phyloP scores from a whole-genome alignment of 2,329 filamentous ascomycete genomes.

The Colletotrichum sp. region DNA sequence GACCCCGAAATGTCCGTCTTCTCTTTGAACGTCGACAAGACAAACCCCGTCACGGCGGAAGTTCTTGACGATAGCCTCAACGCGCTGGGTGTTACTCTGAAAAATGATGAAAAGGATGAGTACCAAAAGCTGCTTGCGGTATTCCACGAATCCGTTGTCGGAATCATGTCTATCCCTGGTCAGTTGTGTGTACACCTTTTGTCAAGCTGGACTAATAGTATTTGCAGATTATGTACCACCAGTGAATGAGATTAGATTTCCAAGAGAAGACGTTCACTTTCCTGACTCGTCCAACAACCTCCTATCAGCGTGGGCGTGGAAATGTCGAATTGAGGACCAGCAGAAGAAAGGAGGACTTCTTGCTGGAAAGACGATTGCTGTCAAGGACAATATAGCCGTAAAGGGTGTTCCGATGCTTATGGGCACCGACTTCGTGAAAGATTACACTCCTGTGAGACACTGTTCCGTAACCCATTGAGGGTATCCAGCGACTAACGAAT shows the following conservation, averaged over 20 bases:
- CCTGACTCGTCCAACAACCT: neutral
- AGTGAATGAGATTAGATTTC: neutral
- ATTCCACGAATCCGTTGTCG: conserved; percentile 1
- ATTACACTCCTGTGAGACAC: neutral
- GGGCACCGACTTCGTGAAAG: conserved; percentile 1
- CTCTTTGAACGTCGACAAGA: neutral
- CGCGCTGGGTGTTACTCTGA: neutral
- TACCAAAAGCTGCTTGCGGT: conserved; percentile 5
- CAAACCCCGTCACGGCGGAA: neutral
- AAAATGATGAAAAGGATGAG: neutral
- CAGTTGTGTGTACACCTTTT: rapidly evolving
- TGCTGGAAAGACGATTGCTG: conserved; percentile 21
- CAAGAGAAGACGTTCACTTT: neutral
- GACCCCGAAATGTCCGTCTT: neutral
- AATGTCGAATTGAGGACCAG: neutral
- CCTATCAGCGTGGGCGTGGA: neutral
- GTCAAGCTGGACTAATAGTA: neutral
- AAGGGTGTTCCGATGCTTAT: conserved; percentile 7
- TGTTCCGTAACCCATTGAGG: neutral
- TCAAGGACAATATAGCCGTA: conserved; percentile 36
- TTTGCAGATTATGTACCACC: neutral
- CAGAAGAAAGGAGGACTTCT: conserved; percentile 10
- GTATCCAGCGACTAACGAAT: neutral
- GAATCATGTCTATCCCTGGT: neutral
- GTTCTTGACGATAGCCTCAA: neutral